Conservation (phyloP, 345 rosid species). For the Eucalyptus caleyi region DNA sequence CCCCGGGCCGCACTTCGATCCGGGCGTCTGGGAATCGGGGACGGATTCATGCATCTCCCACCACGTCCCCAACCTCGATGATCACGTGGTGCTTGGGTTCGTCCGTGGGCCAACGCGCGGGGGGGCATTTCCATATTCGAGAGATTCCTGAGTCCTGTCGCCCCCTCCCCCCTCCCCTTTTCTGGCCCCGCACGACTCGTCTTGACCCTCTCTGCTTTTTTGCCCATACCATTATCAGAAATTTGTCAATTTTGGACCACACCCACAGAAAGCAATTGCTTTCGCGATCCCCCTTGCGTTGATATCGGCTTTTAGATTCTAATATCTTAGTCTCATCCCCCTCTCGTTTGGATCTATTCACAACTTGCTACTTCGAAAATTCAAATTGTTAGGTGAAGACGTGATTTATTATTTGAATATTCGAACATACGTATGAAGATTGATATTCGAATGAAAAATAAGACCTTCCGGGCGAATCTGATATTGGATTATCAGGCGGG, state of each 20-base stretch:
- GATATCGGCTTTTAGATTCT: background rate
- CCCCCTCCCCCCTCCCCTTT: background rate
- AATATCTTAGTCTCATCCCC: fast-evolving
- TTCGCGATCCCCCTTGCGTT: background rate
- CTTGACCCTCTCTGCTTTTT: background rate
- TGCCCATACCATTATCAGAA: background rate
- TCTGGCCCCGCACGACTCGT: background rate
- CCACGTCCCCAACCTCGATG: fast-evolving
- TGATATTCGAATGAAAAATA: too few species aligned
- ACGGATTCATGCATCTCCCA: too few species aligned
- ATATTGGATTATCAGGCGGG: fast-evolving
- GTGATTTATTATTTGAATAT: too few species aligned
- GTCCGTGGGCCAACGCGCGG: too few species aligned
- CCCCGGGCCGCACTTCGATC: too few species aligned
- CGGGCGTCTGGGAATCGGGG: too few species aligned
- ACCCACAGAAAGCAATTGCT: fast-evolving
- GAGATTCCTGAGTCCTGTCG: background rate
- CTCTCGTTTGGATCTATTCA: background rate
- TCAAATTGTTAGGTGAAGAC: fast-evolving
- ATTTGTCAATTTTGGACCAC: background rate
- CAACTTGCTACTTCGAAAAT: fast-evolving
- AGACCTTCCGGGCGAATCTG: fast-evolving
- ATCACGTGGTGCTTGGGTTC: background rate
- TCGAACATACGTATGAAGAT: fast-evolving
- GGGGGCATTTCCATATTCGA: background rate